Evolutionary conservation across 805 yeast genomes (phyloP).

Genomic region (Maudiozyma barnettii): DNA sequence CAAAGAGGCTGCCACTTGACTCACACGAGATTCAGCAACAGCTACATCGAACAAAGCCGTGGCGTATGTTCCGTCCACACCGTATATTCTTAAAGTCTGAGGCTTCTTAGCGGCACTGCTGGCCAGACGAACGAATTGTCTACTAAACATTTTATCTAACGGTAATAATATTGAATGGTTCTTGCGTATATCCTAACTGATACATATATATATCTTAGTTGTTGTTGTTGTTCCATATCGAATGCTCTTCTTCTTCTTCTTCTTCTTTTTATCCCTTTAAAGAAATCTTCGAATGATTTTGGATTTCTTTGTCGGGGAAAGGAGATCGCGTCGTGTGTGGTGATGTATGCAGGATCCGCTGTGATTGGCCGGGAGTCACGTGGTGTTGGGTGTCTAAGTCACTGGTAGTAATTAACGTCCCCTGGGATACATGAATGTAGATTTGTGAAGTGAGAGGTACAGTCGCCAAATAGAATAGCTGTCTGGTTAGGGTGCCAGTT

Average conservation of each 20-base stretch:
- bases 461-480: too few relatives aligned
- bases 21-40: not conserved
- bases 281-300: too few relatives aligned
- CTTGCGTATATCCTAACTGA: too few relatives aligned
- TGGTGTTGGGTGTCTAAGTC: not conserved
- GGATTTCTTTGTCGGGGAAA: too few relatives aligned
- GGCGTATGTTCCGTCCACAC: conserved; percentile 95
- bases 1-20: conserved; percentile 60
- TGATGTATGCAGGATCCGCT: not conserved
- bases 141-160: conserved; percentile 1
- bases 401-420: not conserved
- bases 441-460: too few relatives aligned
- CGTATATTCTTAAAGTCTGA: conserved; percentile 83
- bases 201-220: too few relatives aligned
- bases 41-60: conserved; percentile 90
- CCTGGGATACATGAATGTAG: too few relatives aligned
- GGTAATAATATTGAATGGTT: not conserved
- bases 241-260: too few relatives aligned
- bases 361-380: not conserved
- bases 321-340: too few relatives aligned
- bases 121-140: conserved; percentile 6
- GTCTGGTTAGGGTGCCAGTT: too few relatives aligned
- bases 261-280: too few relatives aligned
- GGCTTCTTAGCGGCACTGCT: conserved; percentile 44
- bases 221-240: too few relatives aligned